Percentiles rank a stretch among this genome's conserved stretches.
These are phyloP conservation scores for Sherardia arvensis DNA, from an alignment of 257 asterid genomes.

Conservation along the genomic window DNA sequence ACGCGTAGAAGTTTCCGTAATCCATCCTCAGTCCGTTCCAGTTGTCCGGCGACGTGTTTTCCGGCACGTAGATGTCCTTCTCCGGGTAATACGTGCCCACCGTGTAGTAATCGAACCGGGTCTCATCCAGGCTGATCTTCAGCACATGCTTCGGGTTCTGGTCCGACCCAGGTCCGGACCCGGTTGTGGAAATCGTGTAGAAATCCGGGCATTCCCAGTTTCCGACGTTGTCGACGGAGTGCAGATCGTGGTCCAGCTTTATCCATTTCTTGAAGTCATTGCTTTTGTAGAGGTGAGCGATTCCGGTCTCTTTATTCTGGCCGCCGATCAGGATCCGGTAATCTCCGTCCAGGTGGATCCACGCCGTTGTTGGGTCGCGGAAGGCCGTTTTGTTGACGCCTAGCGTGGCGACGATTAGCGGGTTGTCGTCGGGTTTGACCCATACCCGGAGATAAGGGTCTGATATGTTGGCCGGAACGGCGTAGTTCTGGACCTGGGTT, in stretches of 20 bases:
- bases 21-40: slow-evolving; percentile 54
- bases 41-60: slow-evolving; percentile 36
- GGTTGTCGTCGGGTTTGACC: slow-evolving; percentile 71
- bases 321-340: slow-evolving; percentile 54
- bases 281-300: slow-evolving; percentile 40
- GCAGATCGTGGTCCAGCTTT: slow-evolving; percentile 42
- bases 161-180: slow-evolving; percentile 52
- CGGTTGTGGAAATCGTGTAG: slow-evolving; percentile 38
- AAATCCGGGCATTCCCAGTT: slow-evolving; percentile 82
- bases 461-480: slow-evolving; percentile 49
- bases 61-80: slow-evolving; percentile 46
- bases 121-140: slow-evolving; percentile 22
- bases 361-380: slow-evolving; percentile 81
- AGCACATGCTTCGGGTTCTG: slow-evolving; percentile 13
- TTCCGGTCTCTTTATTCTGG: slow-evolving; percentile 25
- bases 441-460: slow-evolving; percentile 54
- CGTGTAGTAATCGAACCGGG: slow-evolving; percentile 56
- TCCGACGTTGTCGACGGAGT: slow-evolving; percentile 30
- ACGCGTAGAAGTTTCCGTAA: slow-evolving; percentile 65
- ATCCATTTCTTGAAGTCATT: slow-evolving; percentile 51
- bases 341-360: slow-evolving; percentile 45
- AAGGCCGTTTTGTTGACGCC: slow-evolving; percentile 41
- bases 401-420: slow-evolving; percentile 31
- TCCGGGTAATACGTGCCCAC: slow-evolving; percentile 31
- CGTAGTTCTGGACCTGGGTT: slow-evolving; percentile 76